phyloP scores from a whole-genome alignment of 129 eudicot genomes.

The Lactuca sativa region DNA sequence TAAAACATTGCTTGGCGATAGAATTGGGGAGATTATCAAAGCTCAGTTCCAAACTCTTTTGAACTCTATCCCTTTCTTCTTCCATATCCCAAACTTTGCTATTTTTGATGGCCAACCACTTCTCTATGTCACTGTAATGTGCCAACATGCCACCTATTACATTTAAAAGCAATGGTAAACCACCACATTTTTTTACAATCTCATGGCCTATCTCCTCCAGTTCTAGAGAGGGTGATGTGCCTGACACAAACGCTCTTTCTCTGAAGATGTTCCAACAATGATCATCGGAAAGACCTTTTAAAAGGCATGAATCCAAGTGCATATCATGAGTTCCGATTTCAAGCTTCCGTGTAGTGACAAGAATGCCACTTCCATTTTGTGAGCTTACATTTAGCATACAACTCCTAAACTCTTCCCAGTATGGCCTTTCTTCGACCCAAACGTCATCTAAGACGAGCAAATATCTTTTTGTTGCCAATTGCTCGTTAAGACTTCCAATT shows the following conservation, averaged over 20 bases:
- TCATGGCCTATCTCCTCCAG: neutral
- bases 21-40: neutral
- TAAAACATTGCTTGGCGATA: neutral
- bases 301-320: neutral
- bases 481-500: neutral
- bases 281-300: neutral
- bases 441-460: neutral
- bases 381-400: neutral
- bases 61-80: neutral
- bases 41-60: neutral
- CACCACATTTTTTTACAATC: neutral
- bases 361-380: neutral
- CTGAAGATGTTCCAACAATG: slow-evolving; percentile 6
- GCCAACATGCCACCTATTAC: neutral
- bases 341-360: slow-evolving; percentile 4
- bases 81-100: neutral
- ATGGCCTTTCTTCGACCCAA: neutral
- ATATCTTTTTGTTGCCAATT: neutral
- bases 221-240: neutral
- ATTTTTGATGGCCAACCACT: neutral
- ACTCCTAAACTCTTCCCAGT: neutral
- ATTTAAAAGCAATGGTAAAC: neutral
- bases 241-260: neutral
- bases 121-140: too few relatives aligned
- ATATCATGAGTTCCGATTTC: neutral